These are phyloP conservation scores for Parietichytrium sp. DNA, from an alignment of 108 stramenopile genomes.

Conservation along the genomic window DNA sequence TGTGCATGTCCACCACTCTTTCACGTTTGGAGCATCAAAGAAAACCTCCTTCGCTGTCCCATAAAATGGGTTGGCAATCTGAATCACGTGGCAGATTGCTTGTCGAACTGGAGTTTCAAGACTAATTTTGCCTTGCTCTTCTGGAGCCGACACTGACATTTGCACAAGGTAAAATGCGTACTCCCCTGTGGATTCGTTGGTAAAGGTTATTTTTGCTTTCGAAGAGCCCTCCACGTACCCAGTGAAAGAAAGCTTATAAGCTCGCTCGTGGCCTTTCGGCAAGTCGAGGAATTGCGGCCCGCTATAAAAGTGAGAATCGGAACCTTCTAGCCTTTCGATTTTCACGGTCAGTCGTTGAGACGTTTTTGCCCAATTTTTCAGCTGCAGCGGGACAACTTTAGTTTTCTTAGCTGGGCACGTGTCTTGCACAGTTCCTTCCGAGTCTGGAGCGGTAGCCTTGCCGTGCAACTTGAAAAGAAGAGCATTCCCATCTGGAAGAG, in stretches of 20 bases:
- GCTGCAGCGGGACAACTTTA: constrained; percentile 52
- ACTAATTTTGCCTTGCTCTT: constrained; percentile 48
- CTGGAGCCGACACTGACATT: constrained; percentile 42
- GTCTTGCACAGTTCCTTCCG: constrained; percentile 2
- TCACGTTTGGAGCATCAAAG: constrained; percentile 16
- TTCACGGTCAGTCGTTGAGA: constrained; percentile 50
- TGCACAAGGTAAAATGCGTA: constrained; percentile 55
- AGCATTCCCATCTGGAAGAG: constrained; percentile 64
- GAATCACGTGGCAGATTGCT: constrained; percentile 52
- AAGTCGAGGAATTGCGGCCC: constrained; percentile 63
- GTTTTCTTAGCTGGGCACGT: constrained; percentile 58
- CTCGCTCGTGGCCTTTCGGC: constrained; percentile 49
- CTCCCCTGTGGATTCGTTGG: constrained; percentile 60
- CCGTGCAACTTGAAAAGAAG: constrained; percentile 59
- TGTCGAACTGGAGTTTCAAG: constrained; percentile 62
- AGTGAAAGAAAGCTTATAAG: constrained; percentile 58
- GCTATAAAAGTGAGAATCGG: constrained; percentile 47
- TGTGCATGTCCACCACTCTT: constrained; percentile 54
- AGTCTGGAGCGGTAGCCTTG: constrained; percentile 52
- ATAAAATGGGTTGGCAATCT: constrained; percentile 60
- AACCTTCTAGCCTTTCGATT: constrained; percentile 26
- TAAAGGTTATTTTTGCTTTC: constrained; percentile 57
- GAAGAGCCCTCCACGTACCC: constrained; percentile 58
- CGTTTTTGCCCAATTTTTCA: constrained; percentile 58
- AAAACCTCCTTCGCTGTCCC: constrained; percentile 46